Percentiles rank a stretch among this genome's conserved stretches.
Evolutionary conservation across 257 asterid genomes (phyloP).

Genomic region (Primulina eburnea): DNA sequence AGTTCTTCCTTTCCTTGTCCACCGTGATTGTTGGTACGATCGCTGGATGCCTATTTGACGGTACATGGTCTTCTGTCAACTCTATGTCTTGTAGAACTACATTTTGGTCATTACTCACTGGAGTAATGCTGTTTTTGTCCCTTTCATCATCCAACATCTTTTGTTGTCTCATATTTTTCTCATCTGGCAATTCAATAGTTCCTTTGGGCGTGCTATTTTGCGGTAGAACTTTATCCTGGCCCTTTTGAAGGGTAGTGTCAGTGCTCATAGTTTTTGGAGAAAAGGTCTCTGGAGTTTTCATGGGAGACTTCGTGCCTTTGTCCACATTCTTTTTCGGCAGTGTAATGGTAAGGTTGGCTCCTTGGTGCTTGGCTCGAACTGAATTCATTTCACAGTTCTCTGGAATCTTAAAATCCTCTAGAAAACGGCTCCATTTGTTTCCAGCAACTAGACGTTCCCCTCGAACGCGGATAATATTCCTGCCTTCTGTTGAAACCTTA

Average conservation of each 20-base stretch:
- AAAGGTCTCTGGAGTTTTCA: conserved; percentile 20
- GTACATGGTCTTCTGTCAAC: conserved; percentile 12
- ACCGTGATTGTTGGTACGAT: conserved; percentile 8
- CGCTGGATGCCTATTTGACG: not conserved
- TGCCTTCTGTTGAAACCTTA: conserved; percentile 61
- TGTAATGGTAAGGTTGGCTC: conserved; percentile 53
- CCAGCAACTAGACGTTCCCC: conserved; percentile 65
- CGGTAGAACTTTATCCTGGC: conserved; percentile 17
- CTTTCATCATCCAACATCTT: conserved; percentile 22
- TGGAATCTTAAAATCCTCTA: conserved; percentile 64
- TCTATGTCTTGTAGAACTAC: not conserved
- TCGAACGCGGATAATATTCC: conserved; percentile 44
- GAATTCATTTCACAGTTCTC: conserved; percentile 44
- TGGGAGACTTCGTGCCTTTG: not conserved
- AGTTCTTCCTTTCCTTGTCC: conserved; percentile 22
- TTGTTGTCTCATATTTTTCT: conserved; percentile 14
- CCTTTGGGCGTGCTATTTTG: not conserved
- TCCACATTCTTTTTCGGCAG: conserved; percentile 37
- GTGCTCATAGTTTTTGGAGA: conserved; percentile 26
- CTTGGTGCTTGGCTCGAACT: conserved; percentile 56
- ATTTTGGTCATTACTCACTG: not conserved
- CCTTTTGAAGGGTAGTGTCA: conserved; percentile 19
- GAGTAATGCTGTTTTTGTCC: conserved; percentile 5
- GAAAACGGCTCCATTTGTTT: conserved; percentile 73
- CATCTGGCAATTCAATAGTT: conserved; percentile 8